Percentiles rank a stretch among this genome's conserved stretches.
Evolutionary conservation across 2,329 filamentous ascomycete species (phyloP).

Genomic region (Ophiostoma himal-ulmi): DNA sequence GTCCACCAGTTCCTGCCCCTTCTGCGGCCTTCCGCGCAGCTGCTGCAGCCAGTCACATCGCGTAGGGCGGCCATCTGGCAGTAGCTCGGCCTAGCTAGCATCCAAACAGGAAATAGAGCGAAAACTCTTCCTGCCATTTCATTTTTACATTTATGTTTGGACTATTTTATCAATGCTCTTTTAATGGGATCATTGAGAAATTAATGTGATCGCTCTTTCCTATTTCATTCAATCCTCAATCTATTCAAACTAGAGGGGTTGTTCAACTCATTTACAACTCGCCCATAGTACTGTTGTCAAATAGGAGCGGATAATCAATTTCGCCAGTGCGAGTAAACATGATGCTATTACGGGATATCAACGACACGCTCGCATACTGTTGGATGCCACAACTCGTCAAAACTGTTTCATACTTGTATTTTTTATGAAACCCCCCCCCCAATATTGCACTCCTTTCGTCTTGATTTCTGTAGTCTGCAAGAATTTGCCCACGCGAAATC

Average conservation of each 20-base stretch:
- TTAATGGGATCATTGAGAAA: neutral
- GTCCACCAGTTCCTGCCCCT: conserved; percentile 15
- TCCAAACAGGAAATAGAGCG: conserved; percentile 14
- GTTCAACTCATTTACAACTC: conserved; percentile 4
- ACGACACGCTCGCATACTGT: neutral
- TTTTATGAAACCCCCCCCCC: too few relatives aligned
- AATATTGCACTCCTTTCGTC: neutral
- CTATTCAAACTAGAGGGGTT: conserved; percentile 10
- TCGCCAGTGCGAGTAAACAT: neutral
- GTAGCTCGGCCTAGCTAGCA: neutral
- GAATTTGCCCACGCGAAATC: too few relatives aligned
- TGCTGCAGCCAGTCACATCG: conserved; percentile 20
- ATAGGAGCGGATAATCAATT: neutral
- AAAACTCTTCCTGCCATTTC: conserved; percentile 8
- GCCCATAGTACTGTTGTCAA: neutral
- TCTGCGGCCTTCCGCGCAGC: conserved; percentile 15
- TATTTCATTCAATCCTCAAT: conserved; percentile 1
- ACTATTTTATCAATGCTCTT: neutral
- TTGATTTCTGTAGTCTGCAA: too few relatives aligned
- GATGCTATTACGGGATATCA: neutral
- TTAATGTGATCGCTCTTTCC: neutral
- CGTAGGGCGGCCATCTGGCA: conserved; percentile 19
- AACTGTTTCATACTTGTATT: neutral
- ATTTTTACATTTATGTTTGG: neutral
- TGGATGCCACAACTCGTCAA: neutral